Percentiles rank a stretch among this genome's conserved stretches.
Evolutionary conservation across 768 basidiomycete genomes (phyloP).

Genomic region (Pleurotus pulmonarius): DNA sequence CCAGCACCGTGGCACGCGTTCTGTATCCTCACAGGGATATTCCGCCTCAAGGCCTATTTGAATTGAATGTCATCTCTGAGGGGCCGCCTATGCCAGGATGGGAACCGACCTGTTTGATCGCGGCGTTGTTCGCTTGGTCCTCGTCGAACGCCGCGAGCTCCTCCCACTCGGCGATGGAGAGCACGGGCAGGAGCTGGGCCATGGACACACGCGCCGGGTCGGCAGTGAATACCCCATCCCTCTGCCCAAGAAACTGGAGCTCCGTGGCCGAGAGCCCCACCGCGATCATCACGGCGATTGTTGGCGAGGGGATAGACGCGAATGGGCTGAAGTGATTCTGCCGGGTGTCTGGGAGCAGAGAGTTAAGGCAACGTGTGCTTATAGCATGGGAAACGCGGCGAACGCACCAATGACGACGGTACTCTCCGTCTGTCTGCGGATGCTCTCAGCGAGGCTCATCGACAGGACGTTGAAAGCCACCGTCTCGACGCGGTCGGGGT

Average conservation of each 20-base stretch:
- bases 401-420: background rate
- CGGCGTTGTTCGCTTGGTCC: constrained; percentile 96
- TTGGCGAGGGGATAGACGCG: background rate
- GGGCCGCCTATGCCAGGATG: no score
- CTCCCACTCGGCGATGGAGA: constrained; percentile 96
- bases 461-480: background rate
- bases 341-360: background rate
- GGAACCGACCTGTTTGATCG: constrained; percentile 99
- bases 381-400: background rate
- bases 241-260: constrained; percentile 99
- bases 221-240: constrained; percentile 98
- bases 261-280: constrained; percentile 88
- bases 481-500: background rate
- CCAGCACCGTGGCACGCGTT: constrained; percentile 92
- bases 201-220: constrained; percentile 96
- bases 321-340: background rate
- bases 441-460: background rate
- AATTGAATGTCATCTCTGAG: no score
- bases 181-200: constrained; percentile 85
- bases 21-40: constrained; percentile 96
- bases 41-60: constrained; percentile 71
- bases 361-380: background rate
- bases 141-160: constrained; percentile 95
- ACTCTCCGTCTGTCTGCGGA: background rate
- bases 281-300: constrained; percentile 71